Conservation (phyloP, 2,329 filamentous ascomycete species). For the Ilyonectria mors-panacis region DNA sequence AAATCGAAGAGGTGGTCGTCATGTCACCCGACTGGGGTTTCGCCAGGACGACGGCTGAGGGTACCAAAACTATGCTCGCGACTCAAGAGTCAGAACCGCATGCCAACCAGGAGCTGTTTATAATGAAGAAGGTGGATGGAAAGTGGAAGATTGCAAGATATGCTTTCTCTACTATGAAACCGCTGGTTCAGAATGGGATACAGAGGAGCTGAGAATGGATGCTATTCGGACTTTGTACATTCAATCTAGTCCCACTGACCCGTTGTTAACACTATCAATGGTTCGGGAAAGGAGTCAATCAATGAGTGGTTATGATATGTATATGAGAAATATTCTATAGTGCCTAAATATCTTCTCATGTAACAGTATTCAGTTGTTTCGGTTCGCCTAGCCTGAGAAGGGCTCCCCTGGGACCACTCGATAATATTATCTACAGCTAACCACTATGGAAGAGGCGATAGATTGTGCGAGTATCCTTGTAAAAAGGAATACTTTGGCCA, state of each 20-base stretch:
- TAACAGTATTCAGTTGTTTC: no score
- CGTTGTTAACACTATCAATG: not conserved
- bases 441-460: no score
- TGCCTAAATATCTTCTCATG: no score
- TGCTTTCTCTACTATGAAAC: slow-evolving; percentile 43
- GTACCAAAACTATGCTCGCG: slow-evolving; percentile 40
- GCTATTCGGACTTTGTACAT: not conserved
- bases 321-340: no score
- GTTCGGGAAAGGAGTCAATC: no score
- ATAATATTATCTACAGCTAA: no score
- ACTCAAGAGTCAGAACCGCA: slow-evolving; percentile 34
- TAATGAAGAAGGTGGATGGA: slow-evolving; percentile 34
- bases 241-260: not conserved
- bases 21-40: slow-evolving; percentile 41
- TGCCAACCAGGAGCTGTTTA: slow-evolving; percentile 41
- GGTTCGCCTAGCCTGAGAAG: no score
- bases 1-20: slow-evolving; percentile 35
- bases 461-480: no score
- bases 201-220: slow-evolving; percentile 7
- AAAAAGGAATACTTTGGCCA: no score
- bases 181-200: slow-evolving; percentile 35
- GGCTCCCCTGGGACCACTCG: no score
- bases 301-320: no score
- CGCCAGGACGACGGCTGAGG: slow-evolving; percentile 39
- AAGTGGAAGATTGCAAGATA: slow-evolving; percentile 44